Base-by-base conservation (phyloP, 257 asterid species). In the Nemophila menziesii region DNA sequence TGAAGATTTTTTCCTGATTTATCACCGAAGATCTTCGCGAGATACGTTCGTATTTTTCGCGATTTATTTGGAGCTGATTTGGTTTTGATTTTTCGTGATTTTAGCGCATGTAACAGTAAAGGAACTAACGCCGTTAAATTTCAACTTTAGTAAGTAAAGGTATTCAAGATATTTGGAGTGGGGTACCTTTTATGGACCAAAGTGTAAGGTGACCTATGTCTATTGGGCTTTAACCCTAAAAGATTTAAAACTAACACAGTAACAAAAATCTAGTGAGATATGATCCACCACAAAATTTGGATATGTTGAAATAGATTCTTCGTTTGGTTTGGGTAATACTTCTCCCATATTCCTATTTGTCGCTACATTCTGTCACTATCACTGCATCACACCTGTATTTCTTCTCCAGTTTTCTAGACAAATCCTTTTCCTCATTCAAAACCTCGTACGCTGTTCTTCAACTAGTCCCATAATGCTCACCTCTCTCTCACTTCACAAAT, bases 381-480 rank as follows among this genome's bases (percentile, higher is more conserved):
- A 15, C 51, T 16, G 40, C 48, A 6, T 11, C 19, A 36, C 72
- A 67, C 71, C 62, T 58, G 67, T 50, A 69, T 52, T 48, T 58
- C 33, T 74, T 70, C 96, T 65, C 75, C 73, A 67, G 61, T 57
- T 43, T 78, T 81, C 93, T 60, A 67, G 96, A 75, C 34, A 16
- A 48, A 36, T 36, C 15, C 34, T 49, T 16, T 57, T 39, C 21
- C 17, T 56, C 54, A 53, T 3, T 14, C 29, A 26, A 33, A 14
- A 49, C 14, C 29, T 33, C 40, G n/a, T 50, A 29, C 51, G 21
- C 3, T 23, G 43, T 22, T 7, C 18, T 8, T 51, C 16, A n/a
- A 20, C 42, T 49, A 20, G 47, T 43, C 26, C 26, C 46, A 18
- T 17, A 41, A 41, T 41, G 26, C 9, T 17, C 39, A 43, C 21